Percentiles rank a stretch among this genome's conserved stretches.
These are phyloP conservation scores for Alectoria sarmentosa DNA, from an alignment of 495 filamentous ascomycete species.

Conservation along the genomic window DNA sequence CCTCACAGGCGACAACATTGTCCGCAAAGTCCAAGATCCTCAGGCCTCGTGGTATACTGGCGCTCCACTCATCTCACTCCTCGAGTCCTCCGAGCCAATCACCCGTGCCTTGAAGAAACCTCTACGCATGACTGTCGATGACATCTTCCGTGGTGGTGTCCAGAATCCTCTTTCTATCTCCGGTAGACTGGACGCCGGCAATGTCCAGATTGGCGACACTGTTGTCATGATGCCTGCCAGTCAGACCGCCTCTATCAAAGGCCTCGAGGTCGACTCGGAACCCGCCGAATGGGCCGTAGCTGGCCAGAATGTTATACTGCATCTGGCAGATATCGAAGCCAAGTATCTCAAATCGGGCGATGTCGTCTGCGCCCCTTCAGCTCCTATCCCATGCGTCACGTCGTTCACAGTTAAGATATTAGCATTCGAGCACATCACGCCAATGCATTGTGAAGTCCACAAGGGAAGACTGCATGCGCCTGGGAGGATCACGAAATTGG, in stretches of 20 bases:
- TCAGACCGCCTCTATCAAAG: conserved; percentile 72
- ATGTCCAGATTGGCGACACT: conserved; percentile 72
- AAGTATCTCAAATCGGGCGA: conserved; percentile 78
- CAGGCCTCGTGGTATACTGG: conserved; percentile 72
- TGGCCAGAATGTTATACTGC: conserved; percentile 78
- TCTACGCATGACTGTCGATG: conserved; percentile 73
- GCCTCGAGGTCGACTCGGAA: conserved; percentile 65
- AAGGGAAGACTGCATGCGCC: conserved; percentile 73
- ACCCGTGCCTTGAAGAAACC: conserved; percentile 68
- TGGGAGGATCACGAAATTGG: conserved; percentile 62
- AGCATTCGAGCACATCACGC: conserved; percentile 82
- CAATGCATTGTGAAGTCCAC: conserved; percentile 83
- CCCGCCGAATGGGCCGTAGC: conserved; percentile 87
- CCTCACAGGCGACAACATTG: conserved; percentile 79
- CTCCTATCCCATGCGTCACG: conserved; percentile 60
- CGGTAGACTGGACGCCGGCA: conserved; percentile 80
- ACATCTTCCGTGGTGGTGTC: conserved; percentile 72
- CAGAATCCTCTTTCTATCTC: conserved; percentile 70
- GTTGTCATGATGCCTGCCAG: conserved; percentile 71
- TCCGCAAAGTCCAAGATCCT: conserved; percentile 47
- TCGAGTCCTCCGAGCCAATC: conserved; percentile 71
- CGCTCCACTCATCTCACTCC: conserved; percentile 67
- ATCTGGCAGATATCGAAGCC: conserved; percentile 79
- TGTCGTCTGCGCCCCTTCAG: conserved; percentile 63
- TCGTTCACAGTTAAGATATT: conserved; percentile 74